A percentile compares a stretch with the other conserved stretches of the same genome.
Conservation (phyloP, 1,284 basidiomycete genomes). For the Trametes hirsuta region DNA sequence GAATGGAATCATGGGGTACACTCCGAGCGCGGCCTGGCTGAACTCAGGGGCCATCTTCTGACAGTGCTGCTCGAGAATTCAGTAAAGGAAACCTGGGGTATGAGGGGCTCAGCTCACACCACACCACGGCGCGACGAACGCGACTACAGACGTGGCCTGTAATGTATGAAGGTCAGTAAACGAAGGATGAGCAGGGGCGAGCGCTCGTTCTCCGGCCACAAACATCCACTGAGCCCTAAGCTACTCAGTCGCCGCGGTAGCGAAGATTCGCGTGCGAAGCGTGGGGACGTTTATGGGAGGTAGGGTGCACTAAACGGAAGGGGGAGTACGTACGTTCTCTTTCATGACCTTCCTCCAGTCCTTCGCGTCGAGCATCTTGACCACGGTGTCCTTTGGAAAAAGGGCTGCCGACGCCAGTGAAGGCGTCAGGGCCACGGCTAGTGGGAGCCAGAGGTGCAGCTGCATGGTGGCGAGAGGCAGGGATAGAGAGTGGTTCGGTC, state of each 20-base stretch:
- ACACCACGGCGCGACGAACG: constrained; percentile 91
- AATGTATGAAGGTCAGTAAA: constrained; percentile 5
- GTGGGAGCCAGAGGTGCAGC: constrained; percentile 33
- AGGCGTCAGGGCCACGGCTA: constrained; percentile 46
- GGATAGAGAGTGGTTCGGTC: neutral
- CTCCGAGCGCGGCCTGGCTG: constrained; percentile 77
- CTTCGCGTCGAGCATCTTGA: constrained; percentile 77
- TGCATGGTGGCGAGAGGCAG: constrained; percentile 26
- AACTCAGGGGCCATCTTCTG: constrained; percentile 87
- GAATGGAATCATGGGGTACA: constrained; percentile 84
- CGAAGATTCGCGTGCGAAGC: neutral
- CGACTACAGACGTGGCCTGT: constrained; percentile 78
- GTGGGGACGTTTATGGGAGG: neutral
- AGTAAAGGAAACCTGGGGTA: neutral
- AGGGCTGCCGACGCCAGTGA: constrained; percentile 69
- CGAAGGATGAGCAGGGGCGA: neutral
- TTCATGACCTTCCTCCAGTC: constrained; percentile 78
- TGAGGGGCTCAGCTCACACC: constrained; percentile 55
- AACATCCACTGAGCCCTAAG: too few species aligned
- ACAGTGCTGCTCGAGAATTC: constrained; percentile 65
- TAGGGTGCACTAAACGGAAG: neutral
- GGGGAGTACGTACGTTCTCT: constrained; percentile 60
- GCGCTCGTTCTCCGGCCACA: neutral
- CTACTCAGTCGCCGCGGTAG: neutral
- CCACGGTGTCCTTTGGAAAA: constrained; percentile 70